Evolutionary conservation across 2,329 filamentous ascomycete genomes (phyloP).

Genomic region (Ilyonectria destructans): DNA sequence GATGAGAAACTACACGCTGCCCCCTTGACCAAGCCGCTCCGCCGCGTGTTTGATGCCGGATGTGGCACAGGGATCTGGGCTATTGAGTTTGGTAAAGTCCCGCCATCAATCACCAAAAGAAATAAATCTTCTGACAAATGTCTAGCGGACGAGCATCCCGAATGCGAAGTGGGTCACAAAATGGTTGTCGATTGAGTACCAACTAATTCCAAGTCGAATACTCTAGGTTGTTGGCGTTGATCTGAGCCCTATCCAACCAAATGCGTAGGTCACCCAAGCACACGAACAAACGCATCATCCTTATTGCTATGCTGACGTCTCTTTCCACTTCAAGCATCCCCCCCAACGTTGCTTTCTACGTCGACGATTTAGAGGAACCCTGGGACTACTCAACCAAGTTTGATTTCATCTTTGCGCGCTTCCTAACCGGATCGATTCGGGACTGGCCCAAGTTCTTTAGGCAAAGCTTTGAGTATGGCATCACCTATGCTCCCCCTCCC

Average conservation of each 20-base stretch:
- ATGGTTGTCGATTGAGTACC: rapidly evolving
- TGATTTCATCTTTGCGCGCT: constrained; percentile 32
- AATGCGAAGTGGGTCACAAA: constrained; percentile 7
- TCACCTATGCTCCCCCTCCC: too few relatives aligned
- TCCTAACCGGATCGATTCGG: constrained; percentile 24
- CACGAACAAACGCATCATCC: rapidly evolving
- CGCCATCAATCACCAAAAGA: rapidly evolving
- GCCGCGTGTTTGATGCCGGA: constrained; percentile 26
- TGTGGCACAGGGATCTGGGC: constrained; percentile 36
- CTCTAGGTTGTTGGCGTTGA: constrained; percentile 33
- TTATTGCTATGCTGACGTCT: background rate
- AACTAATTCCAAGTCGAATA: background rate
- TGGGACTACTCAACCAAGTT: constrained; percentile 36
- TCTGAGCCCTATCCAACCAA: constrained; percentile 34
- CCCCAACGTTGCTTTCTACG: constrained; percentile 31
- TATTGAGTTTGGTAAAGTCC: constrained; percentile 28
- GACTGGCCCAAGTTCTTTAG: constrained; percentile 41
- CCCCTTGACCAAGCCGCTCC: background rate
- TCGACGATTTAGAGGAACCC: constrained; percentile 28
- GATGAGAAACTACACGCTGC: constrained; percentile 21
- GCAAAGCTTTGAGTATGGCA: constrained; percentile 24
- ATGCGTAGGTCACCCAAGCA: constrained; percentile 10
- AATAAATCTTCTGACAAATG: background rate
- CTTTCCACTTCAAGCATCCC: constrained; percentile 17
- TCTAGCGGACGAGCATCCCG: constrained; percentile 35